Evolutionary conservation across 2,329 filamentous ascomycete species (phyloP).

Genomic region (Chaetomium sp.): DNA sequence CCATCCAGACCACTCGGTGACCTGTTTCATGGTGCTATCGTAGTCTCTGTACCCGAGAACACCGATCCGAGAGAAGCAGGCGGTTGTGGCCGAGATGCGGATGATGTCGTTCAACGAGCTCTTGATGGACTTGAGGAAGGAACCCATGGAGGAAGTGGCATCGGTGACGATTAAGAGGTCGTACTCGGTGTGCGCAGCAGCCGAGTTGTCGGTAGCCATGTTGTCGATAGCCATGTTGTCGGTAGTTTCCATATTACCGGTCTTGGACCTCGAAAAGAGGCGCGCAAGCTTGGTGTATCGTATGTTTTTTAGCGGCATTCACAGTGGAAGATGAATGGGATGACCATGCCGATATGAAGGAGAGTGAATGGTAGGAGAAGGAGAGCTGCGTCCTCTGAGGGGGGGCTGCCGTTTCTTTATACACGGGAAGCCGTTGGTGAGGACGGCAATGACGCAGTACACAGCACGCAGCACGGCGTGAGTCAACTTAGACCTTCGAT

Average conservation of each 20-base stretch:
- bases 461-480: conserved; percentile 7
- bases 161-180: conserved; percentile 53
- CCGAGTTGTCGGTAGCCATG: conserved; percentile 8
- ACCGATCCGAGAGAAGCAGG: conserved; percentile 53
- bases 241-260: background rate
- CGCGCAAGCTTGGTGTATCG: background rate
- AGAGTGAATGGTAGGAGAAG: background rate
- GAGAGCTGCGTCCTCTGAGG: too few relatives aligned
- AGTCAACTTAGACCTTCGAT: conserved; percentile 7
- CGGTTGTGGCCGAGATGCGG: conserved; percentile 51
- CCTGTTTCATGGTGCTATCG: conserved; percentile 30
- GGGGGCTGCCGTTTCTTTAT: background rate
- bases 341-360: background rate
- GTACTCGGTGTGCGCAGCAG: conserved; percentile 33
- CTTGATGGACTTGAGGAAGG: conserved; percentile 48
- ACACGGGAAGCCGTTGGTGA: background rate
- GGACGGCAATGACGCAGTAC: background rate
- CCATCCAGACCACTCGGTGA: conserved; percentile 57
- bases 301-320: background rate
- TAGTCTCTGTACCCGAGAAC: conserved; percentile 56
- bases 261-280: background rate
- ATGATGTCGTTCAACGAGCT: conserved; percentile 54
- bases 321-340: background rate
- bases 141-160: conserved; percentile 50
- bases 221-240: background rate